These are phyloP conservation scores for Erythrophleum ivorense DNA, from an alignment of 331 rosid species.

Conservation along the genomic window DNA sequence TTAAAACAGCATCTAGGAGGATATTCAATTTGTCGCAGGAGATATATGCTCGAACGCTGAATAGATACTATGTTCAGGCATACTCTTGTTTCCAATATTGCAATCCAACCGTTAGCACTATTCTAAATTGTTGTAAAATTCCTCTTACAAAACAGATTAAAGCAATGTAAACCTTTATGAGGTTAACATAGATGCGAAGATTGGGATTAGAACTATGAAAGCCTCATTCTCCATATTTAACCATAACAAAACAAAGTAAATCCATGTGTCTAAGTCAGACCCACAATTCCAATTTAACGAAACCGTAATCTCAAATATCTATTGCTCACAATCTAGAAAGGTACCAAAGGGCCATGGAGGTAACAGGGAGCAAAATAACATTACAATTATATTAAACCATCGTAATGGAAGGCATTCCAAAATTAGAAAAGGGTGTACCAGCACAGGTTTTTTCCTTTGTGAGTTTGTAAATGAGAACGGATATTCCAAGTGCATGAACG, in stretches of 20 bases:
- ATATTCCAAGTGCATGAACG: slow-evolving; percentile 59
- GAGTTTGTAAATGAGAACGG: slow-evolving; percentile 58
- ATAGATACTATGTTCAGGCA: neutral
- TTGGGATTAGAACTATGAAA: neutral
- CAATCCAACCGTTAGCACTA: too few species aligned
- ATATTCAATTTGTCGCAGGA: neutral
- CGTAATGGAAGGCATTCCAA: neutral
- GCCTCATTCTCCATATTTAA: neutral
- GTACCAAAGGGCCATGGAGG: neutral
- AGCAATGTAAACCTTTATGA: neutral
- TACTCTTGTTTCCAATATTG: neutral
- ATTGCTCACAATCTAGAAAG: neutral
- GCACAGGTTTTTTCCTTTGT: slow-evolving; percentile 64
- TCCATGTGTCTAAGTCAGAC: neutral
- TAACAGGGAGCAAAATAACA: neutral
- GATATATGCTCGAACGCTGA: neutral
- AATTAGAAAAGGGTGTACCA: slow-evolving; percentile 30
- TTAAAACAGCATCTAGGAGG: neutral
- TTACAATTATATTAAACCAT: neutral
- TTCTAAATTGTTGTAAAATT: neutral
- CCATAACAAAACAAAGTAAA: neutral
- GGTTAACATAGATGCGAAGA: neutral
- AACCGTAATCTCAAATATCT: too few species aligned
- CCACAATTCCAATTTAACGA: neutral
- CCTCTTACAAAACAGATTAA: neutral